Evolutionary conservation across 768 basidiomycete species (phyloP).

Genomic region (Suillus sp.): DNA sequence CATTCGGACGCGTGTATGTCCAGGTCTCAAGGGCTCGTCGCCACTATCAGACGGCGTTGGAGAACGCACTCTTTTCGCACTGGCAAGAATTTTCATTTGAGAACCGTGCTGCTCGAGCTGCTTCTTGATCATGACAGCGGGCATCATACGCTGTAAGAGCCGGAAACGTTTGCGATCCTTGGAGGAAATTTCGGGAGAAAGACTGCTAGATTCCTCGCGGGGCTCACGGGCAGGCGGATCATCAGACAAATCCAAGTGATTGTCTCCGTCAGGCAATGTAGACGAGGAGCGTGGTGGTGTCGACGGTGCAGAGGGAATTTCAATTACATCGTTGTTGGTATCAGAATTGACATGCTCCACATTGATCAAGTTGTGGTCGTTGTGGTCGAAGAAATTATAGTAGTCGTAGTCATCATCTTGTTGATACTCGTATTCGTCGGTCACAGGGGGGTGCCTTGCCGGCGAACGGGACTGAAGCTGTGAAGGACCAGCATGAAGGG

Average conservation of each 20-base stretch:
- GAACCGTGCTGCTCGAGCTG: conserved; percentile 24
- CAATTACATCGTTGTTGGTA: conserved; percentile 1
- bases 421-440: conserved; percentile 13
- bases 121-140: conserved; percentile 50
- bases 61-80: conserved; percentile 9
- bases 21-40: conserved; percentile 49
- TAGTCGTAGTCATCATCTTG: conserved; percentile 21
- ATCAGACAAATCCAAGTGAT: conserved; percentile 17
- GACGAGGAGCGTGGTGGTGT: conserved; percentile 15
- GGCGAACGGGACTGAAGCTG: background rate
- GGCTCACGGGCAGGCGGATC: background rate
- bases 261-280: conserved; percentile 1
- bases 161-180: conserved; percentile 40
- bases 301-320: conserved; percentile 21
- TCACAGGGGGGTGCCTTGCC: background rate
- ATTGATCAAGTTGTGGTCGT: background rate
- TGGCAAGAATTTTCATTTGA: background rate
- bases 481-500: conserved; percentile 18
- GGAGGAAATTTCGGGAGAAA: conserved; percentile 22
- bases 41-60: conserved; percentile 30
- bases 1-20: conserved; percentile 49
- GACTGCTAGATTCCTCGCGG: conserved; percentile 16
- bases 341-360: background rate
- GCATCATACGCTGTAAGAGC: conserved; percentile 52
- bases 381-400: conserved; percentile 14